A percentile compares a stretch with the other conserved stretches of the same genome.
Evolutionary conservation across 495 filamentous ascomycete species (phyloP).

Genomic region (Xylaria longipes): DNA sequence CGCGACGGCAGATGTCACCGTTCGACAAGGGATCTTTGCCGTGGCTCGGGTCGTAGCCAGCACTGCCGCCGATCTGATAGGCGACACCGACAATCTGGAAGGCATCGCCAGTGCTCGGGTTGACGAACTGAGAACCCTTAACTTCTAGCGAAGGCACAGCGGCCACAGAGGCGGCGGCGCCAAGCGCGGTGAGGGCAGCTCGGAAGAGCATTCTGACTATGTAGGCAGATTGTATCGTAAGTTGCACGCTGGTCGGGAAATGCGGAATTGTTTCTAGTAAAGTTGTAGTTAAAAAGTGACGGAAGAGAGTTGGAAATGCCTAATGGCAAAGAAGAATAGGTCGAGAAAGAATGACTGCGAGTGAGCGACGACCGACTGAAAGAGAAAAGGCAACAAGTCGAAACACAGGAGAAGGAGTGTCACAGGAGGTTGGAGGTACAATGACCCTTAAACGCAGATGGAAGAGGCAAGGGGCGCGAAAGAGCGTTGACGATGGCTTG

Average conservation of each 20-base stretch:
- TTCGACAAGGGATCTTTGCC: constrained; percentile 79
- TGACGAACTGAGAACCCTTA: constrained; percentile 81
- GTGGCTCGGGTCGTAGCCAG: constrained; percentile 70
- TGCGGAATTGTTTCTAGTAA: constrained; percentile 12
- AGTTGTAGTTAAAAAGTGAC: constrained; percentile 27
- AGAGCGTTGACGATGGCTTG: constrained; percentile 22
- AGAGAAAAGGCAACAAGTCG: constrained; percentile 23
- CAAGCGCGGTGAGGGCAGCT: constrained; percentile 51
- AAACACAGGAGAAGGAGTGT: constrained; percentile 25
- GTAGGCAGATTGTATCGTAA: neutral
- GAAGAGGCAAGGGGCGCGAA: constrained; percentile 12
- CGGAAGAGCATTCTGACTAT: constrained; percentile 41
- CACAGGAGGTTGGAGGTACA: constrained; percentile 24
- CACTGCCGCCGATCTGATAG: constrained; percentile 90
- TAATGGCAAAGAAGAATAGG: constrained; percentile 10
- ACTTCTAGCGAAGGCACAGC: constrained; percentile 78
- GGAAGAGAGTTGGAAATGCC: constrained; percentile 30
- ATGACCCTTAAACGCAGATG: constrained; percentile 17
- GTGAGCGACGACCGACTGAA: constrained; percentile 29
- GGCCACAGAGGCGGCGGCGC: constrained; percentile 58
- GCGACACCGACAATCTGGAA: constrained; percentile 92
- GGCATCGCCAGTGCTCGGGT: constrained; percentile 75
- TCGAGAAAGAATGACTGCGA: constrained; percentile 19
- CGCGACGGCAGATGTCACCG: constrained; percentile 76
- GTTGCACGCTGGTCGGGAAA: constrained; percentile 8